phyloP scores from a whole-genome alignment of 768 basidiomycete genomes.

The Leccinum pellstonianum region DNA sequence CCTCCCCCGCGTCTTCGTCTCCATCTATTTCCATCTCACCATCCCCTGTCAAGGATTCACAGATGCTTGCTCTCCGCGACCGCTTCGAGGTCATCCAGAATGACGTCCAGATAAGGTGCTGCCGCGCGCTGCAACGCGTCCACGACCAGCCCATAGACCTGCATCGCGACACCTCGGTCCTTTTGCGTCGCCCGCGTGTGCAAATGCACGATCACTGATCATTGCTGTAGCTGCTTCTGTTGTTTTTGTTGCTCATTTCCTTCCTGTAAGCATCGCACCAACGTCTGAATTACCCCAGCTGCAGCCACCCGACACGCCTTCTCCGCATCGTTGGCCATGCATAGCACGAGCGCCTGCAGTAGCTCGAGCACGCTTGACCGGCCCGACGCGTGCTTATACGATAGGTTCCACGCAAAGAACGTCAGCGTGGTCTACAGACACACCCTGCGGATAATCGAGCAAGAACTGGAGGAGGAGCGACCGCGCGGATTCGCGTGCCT shows the following conservation, averaged over 20 bases:
- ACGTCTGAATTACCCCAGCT: slow-evolving; percentile 72
- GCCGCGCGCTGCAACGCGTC: slow-evolving; percentile 59
- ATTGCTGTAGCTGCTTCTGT: slow-evolving; percentile 47
- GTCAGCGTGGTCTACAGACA: slow-evolving; percentile 86
- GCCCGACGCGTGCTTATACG: slow-evolving; percentile 88
- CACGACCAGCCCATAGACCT: slow-evolving; percentile 79
- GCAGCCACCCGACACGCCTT: slow-evolving; percentile 88
- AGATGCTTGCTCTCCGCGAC: slow-evolving; percentile 14
- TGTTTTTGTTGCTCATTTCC: slow-evolving; percentile 51
- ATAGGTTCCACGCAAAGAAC: slow-evolving; percentile 89
- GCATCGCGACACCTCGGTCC: slow-evolving; percentile 65
- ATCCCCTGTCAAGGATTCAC: slow-evolving; percentile 21
- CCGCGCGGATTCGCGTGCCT: slow-evolving; percentile 89
- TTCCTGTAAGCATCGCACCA: slow-evolving; percentile 68
- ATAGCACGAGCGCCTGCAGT: slow-evolving; percentile 86
- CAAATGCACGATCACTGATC: slow-evolving; percentile 63
- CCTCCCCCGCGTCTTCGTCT: slow-evolving; percentile 38
- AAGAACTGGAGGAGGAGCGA: slow-evolving; percentile 89
- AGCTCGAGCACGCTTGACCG: slow-evolving; percentile 93
- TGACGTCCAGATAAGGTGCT: slow-evolving; percentile 41
- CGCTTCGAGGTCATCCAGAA: slow-evolving; percentile 57
- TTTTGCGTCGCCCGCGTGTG: slow-evolving; percentile 75
- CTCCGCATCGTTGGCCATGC: slow-evolving; percentile 91
- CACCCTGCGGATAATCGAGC: slow-evolving; percentile 95
- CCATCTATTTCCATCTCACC: slow-evolving; percentile 48